Evolutionary conservation across 768 basidiomycete species (phyloP).

Genomic region (Pleurotus giganteus): DNA sequence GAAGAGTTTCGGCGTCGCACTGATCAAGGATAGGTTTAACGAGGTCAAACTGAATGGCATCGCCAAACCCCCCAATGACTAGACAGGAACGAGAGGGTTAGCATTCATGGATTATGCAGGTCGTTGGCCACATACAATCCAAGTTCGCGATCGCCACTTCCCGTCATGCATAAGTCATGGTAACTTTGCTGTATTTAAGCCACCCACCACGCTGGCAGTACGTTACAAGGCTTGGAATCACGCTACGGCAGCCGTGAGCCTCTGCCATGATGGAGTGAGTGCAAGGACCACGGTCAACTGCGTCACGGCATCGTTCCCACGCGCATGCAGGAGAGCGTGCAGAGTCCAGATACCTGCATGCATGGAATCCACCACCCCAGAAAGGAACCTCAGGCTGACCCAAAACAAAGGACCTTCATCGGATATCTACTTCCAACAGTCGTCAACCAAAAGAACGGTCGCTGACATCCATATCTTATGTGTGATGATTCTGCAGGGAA

Average conservation of each 20-base stretch:
- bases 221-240: conserved; percentile 63
- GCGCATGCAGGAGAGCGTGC: not conserved
- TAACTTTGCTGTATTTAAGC: not conserved
- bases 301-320: not conserved
- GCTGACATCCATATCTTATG: conserved; percentile 1
- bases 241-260: conserved; percentile 30
- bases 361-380: not conserved
- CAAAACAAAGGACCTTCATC: not conserved
- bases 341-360: not conserved
- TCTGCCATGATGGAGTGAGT: conserved; percentile 21
- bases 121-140: not conserved
- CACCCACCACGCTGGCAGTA: conserved; percentile 72
- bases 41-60: conserved; percentile 58
- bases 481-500: conserved; percentile 4
- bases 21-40: conserved; percentile 73
- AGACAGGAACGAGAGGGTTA: conserved; percentile 3
- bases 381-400: not conserved
- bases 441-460: conserved; percentile 4
- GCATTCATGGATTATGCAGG: conserved; percentile 9
- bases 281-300: no score
- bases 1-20: conserved; percentile 69
- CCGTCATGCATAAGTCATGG: no score
- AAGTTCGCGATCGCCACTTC: conserved; percentile 4
- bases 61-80: conserved; percentile 69
- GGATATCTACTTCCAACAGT: not conserved